Base-by-base conservation (phyloP, 2,329 filamentous ascomycete species). In the Thyridium curvatum region DNA sequence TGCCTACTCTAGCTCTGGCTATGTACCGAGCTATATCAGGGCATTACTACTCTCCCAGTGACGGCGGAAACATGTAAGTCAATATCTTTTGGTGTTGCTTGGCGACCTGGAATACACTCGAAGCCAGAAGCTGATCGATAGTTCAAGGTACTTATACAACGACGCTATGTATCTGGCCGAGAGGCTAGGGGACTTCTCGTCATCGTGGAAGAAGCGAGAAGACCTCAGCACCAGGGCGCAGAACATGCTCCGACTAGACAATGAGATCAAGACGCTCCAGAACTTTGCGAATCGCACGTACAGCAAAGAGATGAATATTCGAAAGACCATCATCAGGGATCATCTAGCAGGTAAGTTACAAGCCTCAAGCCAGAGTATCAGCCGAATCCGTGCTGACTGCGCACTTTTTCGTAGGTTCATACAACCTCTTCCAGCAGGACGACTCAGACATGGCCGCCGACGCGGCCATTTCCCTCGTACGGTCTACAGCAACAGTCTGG, bases 1-100 rank as follows among this genome's bases (percentile, higher is more conserved):
- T 93, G 4, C 86, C 86, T 2, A 84, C 80, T 1, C 73, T 88
- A 14, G 72, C 82, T 2, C 65, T 93, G 32, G 84, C 85, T n/a
- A 77, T 90, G 62, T 93, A 89, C 58, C 72, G 86, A 36, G 85
- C 86, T 4, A 78, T 88, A 3, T 84, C 86, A 5, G 79, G 83
- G 1, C 76, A 84, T 41, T 86, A 85, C 52, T 93, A 93, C 55
- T 69, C 77, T 1, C 66, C 76, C 12, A 69, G 79, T 30, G 62
- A 65, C 12, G 74, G 73, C 17, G 79, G 80, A 17, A 83, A 77
- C 48, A 84, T 85, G 79, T 82, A 61, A 54, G 74, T 52, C 10
- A 14, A 13, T 3, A 12, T 15, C 15, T 30, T n/a, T n/a, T n/a
- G n/a, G n/a, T n/a, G n/a, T n/a, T n/a, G n/a, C n/a, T n/a, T n/a